Conservation (phyloP, 2,329 filamentous ascomycete species). For the Scytalidium lignicola region DNA sequence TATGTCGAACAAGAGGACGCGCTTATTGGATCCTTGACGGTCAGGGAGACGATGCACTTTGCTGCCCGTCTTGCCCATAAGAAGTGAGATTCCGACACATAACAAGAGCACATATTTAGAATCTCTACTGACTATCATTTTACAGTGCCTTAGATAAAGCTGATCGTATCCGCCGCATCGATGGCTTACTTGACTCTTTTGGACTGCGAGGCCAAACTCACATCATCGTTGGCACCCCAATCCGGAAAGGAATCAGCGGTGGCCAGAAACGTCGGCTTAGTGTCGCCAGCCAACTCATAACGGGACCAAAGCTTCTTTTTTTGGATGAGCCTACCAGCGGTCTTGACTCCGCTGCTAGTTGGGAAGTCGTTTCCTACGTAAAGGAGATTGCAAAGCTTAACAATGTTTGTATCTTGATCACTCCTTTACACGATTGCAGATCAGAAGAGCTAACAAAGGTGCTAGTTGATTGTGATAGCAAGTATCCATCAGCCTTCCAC, state of each 20-base stretch:
- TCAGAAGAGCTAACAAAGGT: constrained; percentile 13
- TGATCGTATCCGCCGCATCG: constrained; percentile 58
- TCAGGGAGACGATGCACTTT: constrained; percentile 74
- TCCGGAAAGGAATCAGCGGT: constrained; percentile 77
- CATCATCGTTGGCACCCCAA: constrained; percentile 73
- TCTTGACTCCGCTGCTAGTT: constrained; percentile 71
- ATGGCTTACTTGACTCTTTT: constrained; percentile 64
- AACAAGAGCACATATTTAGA: neutral
- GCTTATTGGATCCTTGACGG: constrained; percentile 74
- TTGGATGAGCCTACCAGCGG: constrained; percentile 82
- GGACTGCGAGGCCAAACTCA: constrained; percentile 65
- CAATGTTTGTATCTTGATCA: constrained; percentile 42
- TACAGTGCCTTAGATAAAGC: constrained; percentile 35
- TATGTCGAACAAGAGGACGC: constrained; percentile 90
- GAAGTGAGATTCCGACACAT: constrained; percentile 35
- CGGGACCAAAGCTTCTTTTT: constrained; percentile 74
- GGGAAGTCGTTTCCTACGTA: constrained; percentile 69
- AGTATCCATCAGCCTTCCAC: constrained; percentile 85
- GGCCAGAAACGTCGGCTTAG: constrained; percentile 79
- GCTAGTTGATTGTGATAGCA: constrained; percentile 68
- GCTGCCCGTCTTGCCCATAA: constrained; percentile 63
- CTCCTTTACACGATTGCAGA: constrained; percentile 1
- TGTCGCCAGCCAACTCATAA: constrained; percentile 77
- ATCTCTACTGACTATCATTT: constrained; percentile 6
- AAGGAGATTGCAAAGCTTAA: constrained; percentile 60